These are phyloP conservation scores for Linnemannia hyalina DNA, from an alignment of 192 early-diverging fungal species.

Conservation along the genomic window DNA sequence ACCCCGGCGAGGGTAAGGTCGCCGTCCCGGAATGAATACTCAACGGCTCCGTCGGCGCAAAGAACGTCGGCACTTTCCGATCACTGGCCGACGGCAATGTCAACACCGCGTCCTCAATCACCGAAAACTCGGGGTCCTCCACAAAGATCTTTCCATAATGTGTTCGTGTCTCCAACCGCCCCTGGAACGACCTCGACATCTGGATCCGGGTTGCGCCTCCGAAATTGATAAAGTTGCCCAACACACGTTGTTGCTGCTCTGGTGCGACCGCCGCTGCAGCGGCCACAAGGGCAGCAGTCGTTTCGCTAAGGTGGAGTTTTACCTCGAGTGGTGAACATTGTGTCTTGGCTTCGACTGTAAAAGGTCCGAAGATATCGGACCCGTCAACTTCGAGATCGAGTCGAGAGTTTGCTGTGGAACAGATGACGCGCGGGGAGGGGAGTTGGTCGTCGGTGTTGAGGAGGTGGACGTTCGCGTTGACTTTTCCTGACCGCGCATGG, in stretches of 20 bases:
- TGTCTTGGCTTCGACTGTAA: slow-evolving; percentile 54
- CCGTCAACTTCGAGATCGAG: slow-evolving; percentile 41
- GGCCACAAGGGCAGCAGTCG: background rate
- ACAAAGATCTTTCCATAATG: slow-evolving; percentile 51
- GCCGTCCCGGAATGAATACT: background rate
- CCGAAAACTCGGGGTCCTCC: slow-evolving; percentile 40
- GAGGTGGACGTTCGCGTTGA: slow-evolving; percentile 23
- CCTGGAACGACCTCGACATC: slow-evolving; percentile 31
- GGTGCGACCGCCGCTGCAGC: background rate
- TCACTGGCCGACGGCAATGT: slow-evolving; percentile 39
- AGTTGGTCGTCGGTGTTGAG: slow-evolving; percentile 52
- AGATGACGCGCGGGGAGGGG: slow-evolving; percentile 42
- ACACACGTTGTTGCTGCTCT: slow-evolving; percentile 15
- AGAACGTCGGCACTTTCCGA: background rate
- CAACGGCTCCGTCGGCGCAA: background rate
- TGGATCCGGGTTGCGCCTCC: slow-evolving; percentile 29
- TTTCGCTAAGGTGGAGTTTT: slow-evolving; percentile 15
- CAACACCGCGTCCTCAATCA: slow-evolving; percentile 30
- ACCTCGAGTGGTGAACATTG: slow-evolving; percentile 37
- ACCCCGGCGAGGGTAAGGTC: background rate
- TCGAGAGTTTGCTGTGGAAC: slow-evolving; percentile 4
- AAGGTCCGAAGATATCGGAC: slow-evolving; percentile 40
- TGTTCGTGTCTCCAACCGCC: slow-evolving; percentile 40
- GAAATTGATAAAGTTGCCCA: slow-evolving; percentile 56
- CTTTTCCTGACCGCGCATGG: slow-evolving; percentile 12